Percentiles rank a stretch among this genome's conserved stretches.
Evolutionary conservation across 441 rosid species (phyloP).

Genomic region (Euphorbia celastroides): DNA sequence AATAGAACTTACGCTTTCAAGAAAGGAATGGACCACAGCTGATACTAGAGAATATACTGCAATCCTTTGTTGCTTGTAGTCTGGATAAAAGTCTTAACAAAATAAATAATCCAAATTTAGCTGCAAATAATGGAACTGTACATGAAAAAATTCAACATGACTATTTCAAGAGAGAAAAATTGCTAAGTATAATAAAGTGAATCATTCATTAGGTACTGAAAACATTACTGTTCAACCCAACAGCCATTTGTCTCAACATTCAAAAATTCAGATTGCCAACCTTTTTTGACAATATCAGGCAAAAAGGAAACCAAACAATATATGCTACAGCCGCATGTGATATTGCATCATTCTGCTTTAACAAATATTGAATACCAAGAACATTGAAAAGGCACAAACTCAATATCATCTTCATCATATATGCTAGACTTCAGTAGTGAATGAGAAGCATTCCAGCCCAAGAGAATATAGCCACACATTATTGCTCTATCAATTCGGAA

Average conservation of each 20-base stretch:
- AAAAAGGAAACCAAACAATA: background rate
- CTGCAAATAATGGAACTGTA: background rate
- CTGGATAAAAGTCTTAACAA: background rate
- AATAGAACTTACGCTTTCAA: background rate
- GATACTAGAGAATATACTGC: background rate
- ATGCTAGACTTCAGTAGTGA: background rate
- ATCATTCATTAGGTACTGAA: background rate
- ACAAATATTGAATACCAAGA: background rate
- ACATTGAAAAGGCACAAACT: background rate
- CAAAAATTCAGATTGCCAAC: background rate
- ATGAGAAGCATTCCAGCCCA: background rate
- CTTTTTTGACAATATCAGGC: background rate
- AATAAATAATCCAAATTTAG: background rate
- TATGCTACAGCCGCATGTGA: background rate
- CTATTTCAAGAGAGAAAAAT: background rate
- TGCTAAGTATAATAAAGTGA: background rate
- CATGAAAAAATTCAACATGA: background rate
- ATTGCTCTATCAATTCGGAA: background rate
- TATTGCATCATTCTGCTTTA: background rate
- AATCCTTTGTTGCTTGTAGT: background rate
- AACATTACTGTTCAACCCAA: background rate
- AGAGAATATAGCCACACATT: background rate
- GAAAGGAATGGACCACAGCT: background rate
- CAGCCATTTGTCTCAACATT: background rate
- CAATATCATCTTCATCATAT: background rate